A percentile compares a stretch with the other conserved stretches of the same genome.
phyloP scores from a whole-genome alignment of 1,284 basidiomycete species.

The Schizophyllum commune region DNA sequence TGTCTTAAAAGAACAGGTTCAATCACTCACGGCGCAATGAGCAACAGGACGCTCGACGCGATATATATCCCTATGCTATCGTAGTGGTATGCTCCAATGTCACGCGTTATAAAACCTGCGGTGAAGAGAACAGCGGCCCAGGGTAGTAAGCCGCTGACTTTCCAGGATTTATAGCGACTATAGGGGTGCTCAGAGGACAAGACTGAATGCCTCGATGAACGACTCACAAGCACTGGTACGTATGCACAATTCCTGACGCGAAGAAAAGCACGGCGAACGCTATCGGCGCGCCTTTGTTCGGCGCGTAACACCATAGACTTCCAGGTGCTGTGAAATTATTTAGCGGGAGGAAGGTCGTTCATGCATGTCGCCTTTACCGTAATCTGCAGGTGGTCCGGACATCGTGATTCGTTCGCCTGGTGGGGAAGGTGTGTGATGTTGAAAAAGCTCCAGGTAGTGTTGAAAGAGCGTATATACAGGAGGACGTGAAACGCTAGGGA shows the following conservation, averaged over 20 bases:
- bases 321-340: not conserved
- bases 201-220: no score
- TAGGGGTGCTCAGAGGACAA: not conserved
- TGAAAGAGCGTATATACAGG: no score
- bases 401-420: not conserved
- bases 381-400: not conserved
- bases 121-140: constrained; percentile 1
- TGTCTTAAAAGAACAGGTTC: not conserved
- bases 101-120: constrained; percentile 2
- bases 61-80: constrained; percentile 3
- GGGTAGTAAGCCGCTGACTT: not conserved
- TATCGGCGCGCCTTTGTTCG: constrained; percentile 1
- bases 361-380: not conserved
- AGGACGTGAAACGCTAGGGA: no score
- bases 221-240: not conserved
- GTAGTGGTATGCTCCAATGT: constrained; percentile 3
- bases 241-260: constrained; percentile 1
- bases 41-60: constrained; percentile 1
- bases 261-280: constrained; percentile 2
- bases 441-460: not conserved
- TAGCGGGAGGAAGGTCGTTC: not conserved
- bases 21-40: constrained; percentile 2
- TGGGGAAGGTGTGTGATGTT: not conserved
- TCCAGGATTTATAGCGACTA: constrained; percentile 3
- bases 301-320: not conserved